Conservation (phyloP, 176 grass and related monocot genomes). For the Pontederia paniculata region DNA sequence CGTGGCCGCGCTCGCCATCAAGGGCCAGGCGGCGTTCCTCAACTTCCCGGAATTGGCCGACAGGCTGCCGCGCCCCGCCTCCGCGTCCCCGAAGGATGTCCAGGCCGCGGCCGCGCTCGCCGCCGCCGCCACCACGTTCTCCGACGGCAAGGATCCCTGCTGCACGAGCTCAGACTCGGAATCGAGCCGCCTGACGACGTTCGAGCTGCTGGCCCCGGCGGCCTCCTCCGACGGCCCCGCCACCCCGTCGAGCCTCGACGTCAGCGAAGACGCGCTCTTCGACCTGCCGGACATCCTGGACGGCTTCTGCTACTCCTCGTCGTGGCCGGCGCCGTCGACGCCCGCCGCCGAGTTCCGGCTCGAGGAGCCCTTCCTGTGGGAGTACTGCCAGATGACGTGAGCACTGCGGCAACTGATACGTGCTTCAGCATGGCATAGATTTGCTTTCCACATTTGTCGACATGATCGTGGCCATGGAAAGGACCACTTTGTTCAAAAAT, state of each 20-base stretch:
- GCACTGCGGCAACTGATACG: neutral
- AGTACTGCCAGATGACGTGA: constrained; percentile 6
- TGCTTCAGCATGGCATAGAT: neutral
- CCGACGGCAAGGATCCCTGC: neutral
- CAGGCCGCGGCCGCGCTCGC: constrained; percentile 80
- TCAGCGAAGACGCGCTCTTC: constrained; percentile 46
- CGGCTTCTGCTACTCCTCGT: constrained; percentile 25
- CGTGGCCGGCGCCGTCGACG: constrained; percentile 1
- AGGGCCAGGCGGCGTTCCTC: constrained; percentile 63
- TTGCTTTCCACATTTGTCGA: neutral
- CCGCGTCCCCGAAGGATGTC: constrained; percentile 67
- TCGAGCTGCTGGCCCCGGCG: neutral
- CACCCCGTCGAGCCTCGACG: neutral
- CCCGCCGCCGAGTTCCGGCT: constrained; percentile 2
- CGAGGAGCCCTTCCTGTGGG: constrained; percentile 24
- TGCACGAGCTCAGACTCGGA: neutral
- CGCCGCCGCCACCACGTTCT: constrained; percentile 26
- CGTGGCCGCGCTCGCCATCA: constrained; percentile 80
- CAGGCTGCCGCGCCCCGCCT: constrained; percentile 55
- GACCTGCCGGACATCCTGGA: constrained; percentile 73
- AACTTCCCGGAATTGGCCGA: constrained; percentile 79
- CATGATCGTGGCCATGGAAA: too few species aligned
- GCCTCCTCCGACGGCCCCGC: neutral
- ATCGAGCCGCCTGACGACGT: neutral
- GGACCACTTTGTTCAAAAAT: too few species aligned